phyloP scores from a whole-genome alignment of 768 basidiomycete genomes.

The Suillus discolor region DNA sequence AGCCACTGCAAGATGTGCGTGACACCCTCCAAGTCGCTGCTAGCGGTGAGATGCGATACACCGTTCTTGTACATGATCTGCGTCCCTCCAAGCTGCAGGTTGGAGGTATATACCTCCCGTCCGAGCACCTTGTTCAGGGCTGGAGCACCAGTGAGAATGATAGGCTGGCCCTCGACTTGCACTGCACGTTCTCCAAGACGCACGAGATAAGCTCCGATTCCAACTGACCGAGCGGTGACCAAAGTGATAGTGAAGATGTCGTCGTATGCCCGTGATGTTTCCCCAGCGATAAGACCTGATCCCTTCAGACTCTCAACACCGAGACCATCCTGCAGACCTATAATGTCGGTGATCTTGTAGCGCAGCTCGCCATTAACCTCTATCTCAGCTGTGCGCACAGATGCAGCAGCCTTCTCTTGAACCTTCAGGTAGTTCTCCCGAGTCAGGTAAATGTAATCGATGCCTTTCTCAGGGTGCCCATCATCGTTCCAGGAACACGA shows the following conservation, averaged over 20 bases:
- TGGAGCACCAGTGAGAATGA: conserved; percentile 95
- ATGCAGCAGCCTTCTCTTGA: conserved; percentile 78
- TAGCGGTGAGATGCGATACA: conserved; percentile 93
- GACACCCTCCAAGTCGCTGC: conserved; percentile 94
- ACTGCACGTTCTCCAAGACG: conserved; percentile 97
- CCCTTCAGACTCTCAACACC: conserved; percentile 96
- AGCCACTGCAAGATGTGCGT: conserved; percentile 94
- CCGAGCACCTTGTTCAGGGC: conserved; percentile 99
- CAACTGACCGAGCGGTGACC: conserved; percentile 97
- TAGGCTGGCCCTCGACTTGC: conserved; percentile 98
- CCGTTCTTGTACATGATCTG: conserved; percentile 99
- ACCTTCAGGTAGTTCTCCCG: conserved; percentile 89
- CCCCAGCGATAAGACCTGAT: conserved; percentile 97
- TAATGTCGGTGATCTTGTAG: conserved; percentile 94
- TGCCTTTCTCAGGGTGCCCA: conserved; percentile 87
- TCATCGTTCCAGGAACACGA: conserved; percentile 89
- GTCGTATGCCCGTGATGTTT: conserved; percentile 97
- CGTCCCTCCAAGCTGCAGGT: conserved; percentile 98
- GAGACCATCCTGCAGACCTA: conserved; percentile 95
- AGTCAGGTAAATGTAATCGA: conserved; percentile 95
- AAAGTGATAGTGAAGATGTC: conserved; percentile 99
- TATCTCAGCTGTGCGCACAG: conserved; percentile 82
- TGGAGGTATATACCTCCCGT: conserved; percentile 98
- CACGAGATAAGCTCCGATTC: conserved; percentile 98
- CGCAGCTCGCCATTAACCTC: conserved; percentile 85